These are phyloP conservation scores for Hericium coralloides DNA, from an alignment of 768 basidiomycete genomes.

Conservation along the genomic window DNA sequence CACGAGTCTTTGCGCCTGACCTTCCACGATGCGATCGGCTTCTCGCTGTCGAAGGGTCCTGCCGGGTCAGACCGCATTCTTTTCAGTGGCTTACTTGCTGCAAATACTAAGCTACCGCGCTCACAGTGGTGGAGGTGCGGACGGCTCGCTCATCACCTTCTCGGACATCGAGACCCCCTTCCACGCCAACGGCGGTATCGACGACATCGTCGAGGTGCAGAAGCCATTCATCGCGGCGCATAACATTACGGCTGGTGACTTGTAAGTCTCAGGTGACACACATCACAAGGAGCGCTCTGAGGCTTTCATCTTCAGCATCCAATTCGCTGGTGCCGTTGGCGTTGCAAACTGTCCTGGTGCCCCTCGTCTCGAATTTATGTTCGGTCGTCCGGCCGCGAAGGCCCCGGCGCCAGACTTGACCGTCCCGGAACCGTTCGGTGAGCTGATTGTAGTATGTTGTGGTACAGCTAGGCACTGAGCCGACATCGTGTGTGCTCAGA, in stretches of 20 bases:
- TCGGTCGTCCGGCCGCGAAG: conserved; percentile 26
- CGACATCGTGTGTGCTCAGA: conserved; percentile 3
- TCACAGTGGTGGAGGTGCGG: conserved; percentile 24
- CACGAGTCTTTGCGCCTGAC: conserved; percentile 20
- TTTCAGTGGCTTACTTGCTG: neutral
- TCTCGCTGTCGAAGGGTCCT: conserved; percentile 7
- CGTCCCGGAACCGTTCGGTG: conserved; percentile 23
- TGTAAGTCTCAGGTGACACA: conserved; percentile 24
- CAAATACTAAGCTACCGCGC: neutral
- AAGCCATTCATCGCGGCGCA: conserved; percentile 26
- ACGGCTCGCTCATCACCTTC: conserved; percentile 43
- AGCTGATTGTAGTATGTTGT: neutral
- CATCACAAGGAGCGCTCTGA: neutral
- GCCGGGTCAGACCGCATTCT: conserved; percentile 2
- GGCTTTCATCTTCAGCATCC: conserved; percentile 17
- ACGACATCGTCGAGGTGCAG: conserved; percentile 31
- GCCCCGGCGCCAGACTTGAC: conserved; percentile 21
- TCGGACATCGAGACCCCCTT: conserved; percentile 32
- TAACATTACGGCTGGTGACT: conserved; percentile 35
- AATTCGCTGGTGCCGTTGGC: conserved; percentile 28
- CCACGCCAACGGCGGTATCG: conserved; percentile 33
- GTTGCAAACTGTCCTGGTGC: conserved; percentile 31
- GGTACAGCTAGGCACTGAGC: neutral
- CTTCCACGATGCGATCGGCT: conserved; percentile 20
- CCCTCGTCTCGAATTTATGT: conserved; percentile 28